A percentile compares a stretch with the other conserved stretches of the same genome.
Evolutionary conservation across 495 filamentous ascomycete genomes (phyloP).

Genomic region (Polyplosphaeria fusca): DNA sequence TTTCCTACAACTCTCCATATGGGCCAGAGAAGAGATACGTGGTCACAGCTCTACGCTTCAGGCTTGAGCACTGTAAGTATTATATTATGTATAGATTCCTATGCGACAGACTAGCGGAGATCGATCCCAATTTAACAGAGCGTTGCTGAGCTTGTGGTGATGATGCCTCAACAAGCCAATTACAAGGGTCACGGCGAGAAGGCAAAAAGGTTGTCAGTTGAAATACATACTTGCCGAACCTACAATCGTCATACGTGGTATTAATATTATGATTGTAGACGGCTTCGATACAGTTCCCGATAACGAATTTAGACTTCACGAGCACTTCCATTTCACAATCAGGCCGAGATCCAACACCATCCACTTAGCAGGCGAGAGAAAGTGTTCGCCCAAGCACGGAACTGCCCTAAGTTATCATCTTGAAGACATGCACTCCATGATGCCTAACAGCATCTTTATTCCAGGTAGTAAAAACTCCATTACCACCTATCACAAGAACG

Average conservation of each 20-base stretch:
- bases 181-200: conserved; percentile 54
- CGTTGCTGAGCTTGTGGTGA: conserved; percentile 29
- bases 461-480: conserved; percentile 67
- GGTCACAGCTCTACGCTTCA: conserved; percentile 68
- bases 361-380: conserved; percentile 53
- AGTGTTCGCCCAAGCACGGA: conserved; percentile 46
- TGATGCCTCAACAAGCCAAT: conserved; percentile 10
- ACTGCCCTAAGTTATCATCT: conserved; percentile 76
- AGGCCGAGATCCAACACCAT: conserved; percentile 60
- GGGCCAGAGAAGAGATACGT: conserved; percentile 68
- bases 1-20: conserved; percentile 80
- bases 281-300: conserved; percentile 71
- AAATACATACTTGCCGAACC: conserved; percentile 61
- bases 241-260: conserved; percentile 66
- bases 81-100: conserved; percentile 74
- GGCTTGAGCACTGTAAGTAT: conserved; percentile 88
- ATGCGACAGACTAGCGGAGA: conserved; percentile 64
- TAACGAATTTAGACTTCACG: conserved; percentile 60
- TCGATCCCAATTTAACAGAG: conserved; percentile 68
- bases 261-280: conserved; percentile 79
- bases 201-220: conserved; percentile 62
- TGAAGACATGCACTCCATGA: conserved; percentile 75
- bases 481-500: conserved; percentile 61
- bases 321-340: conserved; percentile 71
- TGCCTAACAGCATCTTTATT: conserved; percentile 82